These are phyloP conservation scores for Sugiyamaella japonica DNA, from an alignment of 1,139 yeast genomes.

Conservation along the genomic window DNA sequence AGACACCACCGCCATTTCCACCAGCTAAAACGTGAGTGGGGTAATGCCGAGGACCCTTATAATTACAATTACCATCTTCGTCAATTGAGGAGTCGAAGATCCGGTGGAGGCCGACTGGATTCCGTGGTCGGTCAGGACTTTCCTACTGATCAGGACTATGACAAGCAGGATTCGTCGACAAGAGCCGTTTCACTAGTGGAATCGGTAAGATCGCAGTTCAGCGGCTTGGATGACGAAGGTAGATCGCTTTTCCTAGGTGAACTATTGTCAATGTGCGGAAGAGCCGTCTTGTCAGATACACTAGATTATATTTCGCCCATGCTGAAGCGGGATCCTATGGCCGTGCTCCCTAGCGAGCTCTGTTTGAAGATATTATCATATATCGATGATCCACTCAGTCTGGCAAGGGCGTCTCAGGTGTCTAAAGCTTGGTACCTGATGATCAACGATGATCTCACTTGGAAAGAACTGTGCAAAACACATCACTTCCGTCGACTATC, in stretches of 20 bases:
- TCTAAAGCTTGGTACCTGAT: conserved; percentile 45
- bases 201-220: conserved; percentile 19
- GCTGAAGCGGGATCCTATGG: conserved; percentile 82
- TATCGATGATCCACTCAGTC: conserved; percentile 55
- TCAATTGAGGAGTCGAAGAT: conserved; percentile 15
- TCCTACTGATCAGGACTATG: neutral
- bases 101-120: conserved; percentile 10
- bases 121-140: conserved; percentile 12
- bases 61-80: conserved; percentile 13
- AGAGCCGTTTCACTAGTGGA: conserved; percentile 4
- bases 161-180: neutral
- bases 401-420: conserved; percentile 49
- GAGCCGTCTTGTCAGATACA: conserved; percentile 68
- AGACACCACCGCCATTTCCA: conserved; percentile 6
- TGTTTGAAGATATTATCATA: conserved; percentile 81
- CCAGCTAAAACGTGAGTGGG: conserved; percentile 16
- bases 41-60: conserved; percentile 8
- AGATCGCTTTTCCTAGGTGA: conserved; percentile 32
- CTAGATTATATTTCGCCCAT: conserved; percentile 73
- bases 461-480: conserved; percentile 45
- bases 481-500: conserved; percentile 44
- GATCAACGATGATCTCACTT: conserved; percentile 45
- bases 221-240: conserved; percentile 25
- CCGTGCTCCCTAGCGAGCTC: conserved; percentile 79
- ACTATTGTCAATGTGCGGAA: conserved; percentile 36